phyloP scores from a whole-genome alignment of 305 asterid species.

The Fraxinus paxiana region DNA sequence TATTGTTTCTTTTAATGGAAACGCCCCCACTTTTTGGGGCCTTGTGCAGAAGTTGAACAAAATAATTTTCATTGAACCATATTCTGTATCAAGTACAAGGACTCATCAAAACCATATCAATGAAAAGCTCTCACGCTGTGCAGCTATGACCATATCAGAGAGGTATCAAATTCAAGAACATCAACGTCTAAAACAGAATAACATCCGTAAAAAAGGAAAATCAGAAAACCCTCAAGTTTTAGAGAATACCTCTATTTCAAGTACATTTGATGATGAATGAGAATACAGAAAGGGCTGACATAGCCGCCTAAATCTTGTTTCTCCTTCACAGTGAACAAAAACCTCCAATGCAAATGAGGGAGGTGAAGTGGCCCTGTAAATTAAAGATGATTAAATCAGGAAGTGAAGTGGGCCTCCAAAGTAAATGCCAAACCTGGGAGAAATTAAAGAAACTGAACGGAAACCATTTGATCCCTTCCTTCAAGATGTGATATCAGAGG shows the following conservation, averaged over 20 bases:
- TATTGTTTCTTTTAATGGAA: neutral
- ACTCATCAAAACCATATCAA: slow-evolving; percentile 19
- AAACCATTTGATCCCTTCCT: neutral
- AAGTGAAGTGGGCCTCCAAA: slow-evolving; percentile 78
- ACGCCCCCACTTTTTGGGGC: neutral
- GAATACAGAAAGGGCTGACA: slow-evolving; percentile 88
- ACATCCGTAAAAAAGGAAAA: neutral
- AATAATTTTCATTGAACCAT: neutral
- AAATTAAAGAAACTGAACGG: neutral
- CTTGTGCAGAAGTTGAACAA: neutral
- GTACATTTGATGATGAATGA: slow-evolving; percentile 87
- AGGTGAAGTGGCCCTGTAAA: slow-evolving; percentile 84
- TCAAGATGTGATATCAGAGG: neutral
- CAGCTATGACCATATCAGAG: neutral
- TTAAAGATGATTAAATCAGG: slow-evolving; percentile 35
- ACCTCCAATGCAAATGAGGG: slow-evolving; percentile 83
- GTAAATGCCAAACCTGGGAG: neutral
- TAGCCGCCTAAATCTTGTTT: slow-evolving; percentile 87
- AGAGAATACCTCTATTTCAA: slow-evolving; percentile 80
- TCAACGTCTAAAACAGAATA: neutral
- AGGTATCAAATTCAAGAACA: neutral
- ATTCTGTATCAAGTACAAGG: slow-evolving; percentile 14
- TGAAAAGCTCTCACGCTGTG: neutral
- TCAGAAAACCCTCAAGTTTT: slow-evolving; percentile 3
- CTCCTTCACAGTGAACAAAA: slow-evolving; percentile 92